These are phyloP conservation scores for Circinella umbellata DNA, from an alignment of 371 early-diverging fungal genomes.

Conservation along the genomic window DNA sequence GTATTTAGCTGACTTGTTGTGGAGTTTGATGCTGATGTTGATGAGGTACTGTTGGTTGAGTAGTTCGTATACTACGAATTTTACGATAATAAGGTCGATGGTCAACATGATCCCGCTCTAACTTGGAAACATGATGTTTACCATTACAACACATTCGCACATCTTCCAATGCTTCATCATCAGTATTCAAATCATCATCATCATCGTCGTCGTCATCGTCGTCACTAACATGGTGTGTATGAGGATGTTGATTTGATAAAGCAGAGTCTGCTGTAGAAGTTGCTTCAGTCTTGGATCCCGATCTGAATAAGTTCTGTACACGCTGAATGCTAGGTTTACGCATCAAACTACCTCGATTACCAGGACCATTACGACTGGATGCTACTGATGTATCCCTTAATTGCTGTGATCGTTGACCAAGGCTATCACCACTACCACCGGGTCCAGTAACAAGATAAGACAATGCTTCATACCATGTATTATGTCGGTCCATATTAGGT, in stretches of 20 bases:
- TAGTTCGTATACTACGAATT: conserved; percentile 8
- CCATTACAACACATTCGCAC: conserved; percentile 47
- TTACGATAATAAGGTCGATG: conserved; percentile 33
- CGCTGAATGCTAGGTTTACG: conserved; percentile 20
- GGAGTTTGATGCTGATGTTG: not conserved
- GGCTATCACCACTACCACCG: not conserved
- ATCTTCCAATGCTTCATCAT: conserved; percentile 39
- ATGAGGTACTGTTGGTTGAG: not conserved
- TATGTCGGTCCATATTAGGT: conserved; percentile 60
- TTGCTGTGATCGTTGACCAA: conserved; percentile 3
- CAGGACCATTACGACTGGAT: not conserved
- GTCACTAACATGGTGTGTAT: conserved; percentile 3
- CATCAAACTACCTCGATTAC: not conserved
- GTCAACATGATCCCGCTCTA: conserved; percentile 28
- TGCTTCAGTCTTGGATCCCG: conserved; percentile 8
- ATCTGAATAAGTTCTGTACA: conserved; percentile 16
- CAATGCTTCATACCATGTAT: conserved; percentile 54
- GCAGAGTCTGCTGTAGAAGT: not conserved
- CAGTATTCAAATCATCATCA: conserved; percentile 10
- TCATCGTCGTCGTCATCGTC: not conserved
- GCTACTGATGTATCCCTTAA: not conserved
- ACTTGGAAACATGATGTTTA: conserved; percentile 38
- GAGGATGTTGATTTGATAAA: not conserved
- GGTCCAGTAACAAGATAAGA: conserved; percentile 20
- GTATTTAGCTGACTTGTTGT: conserved; percentile 4